A percentile compares a stretch with the other conserved stretches of the same genome.
Evolutionary conservation across 1,284 basidiomycete genomes (phyloP).

Genomic region (Apiotrichum porosum): DNA sequence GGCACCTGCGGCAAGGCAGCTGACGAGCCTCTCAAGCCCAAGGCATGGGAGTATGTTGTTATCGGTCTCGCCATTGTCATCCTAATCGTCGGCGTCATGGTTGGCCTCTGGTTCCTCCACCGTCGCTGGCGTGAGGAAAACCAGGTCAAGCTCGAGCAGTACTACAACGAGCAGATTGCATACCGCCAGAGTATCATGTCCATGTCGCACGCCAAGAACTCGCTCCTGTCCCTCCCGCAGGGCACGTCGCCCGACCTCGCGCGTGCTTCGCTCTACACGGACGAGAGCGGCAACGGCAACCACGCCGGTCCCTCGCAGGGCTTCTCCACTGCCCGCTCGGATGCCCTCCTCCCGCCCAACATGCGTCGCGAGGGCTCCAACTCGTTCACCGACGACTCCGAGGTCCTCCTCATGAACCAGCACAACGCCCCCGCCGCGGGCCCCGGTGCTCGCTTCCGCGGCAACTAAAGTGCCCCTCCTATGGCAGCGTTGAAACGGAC

Average conservation of each 20-base stretch:
- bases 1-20: conserved; percentile 60
- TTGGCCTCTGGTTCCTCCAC: conserved; percentile 65
- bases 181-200: conserved; percentile 50
- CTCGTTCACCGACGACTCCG: conserved; percentile 24
- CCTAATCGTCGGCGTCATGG: conserved; percentile 68
- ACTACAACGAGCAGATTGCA: conserved; percentile 68
- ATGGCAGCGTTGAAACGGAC: not conserved
- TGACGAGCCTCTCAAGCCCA: conserved; percentile 61
- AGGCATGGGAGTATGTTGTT: conserved; percentile 64
- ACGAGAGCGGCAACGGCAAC: conserved; percentile 11
- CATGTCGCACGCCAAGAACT: conserved; percentile 46
- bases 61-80: conserved; percentile 68
- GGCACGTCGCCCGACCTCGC: conserved; percentile 22
- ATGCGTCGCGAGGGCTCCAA: conserved; percentile 30
- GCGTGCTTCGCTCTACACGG: conserved; percentile 21
- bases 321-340: conserved; percentile 18
- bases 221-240: conserved; percentile 35
- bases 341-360: conserved; percentile 31
- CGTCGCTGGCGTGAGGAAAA: conserved; percentile 65
- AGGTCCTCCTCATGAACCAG: conserved; percentile 12
- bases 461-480: not conserved
- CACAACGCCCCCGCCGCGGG: not conserved
- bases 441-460: conserved; percentile 10
- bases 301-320: not conserved
- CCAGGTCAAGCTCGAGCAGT: conserved; percentile 72